Base-by-base conservation (phyloP, 805 yeast genomes). In the Hanseniaspora mollemarum region DNA sequence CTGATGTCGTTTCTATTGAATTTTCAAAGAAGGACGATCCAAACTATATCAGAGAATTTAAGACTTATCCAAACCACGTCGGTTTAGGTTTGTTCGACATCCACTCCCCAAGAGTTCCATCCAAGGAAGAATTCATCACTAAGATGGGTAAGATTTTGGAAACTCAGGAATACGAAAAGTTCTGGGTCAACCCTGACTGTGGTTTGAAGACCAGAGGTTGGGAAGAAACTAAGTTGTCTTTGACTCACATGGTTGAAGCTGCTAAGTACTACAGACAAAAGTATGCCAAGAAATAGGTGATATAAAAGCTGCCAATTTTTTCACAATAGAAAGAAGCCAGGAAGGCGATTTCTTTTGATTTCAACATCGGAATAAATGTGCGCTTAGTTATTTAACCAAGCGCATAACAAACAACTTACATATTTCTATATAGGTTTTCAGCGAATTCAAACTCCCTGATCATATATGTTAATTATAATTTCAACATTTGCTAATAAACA, bases 161-260 rank as follows among this genome's bases (percentile, higher is more conserved):
- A 77, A 92, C 85, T 55, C 90, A 90, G 79, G 96, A 96, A 70
- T 94, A 92, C 68, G 86, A 85, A 72, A 90, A 88, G 74, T 85
- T 92, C 81, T 92, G 98, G 98, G 94, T 92, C 69, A 92, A 92
- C 94, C 98, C 98, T 67, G 98, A 92, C 78, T 92, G 98, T 81
- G 98, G 98, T 81, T 81, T 92, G 73, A 92, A 92, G 85, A 92
- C 98, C 71, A 88, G 98, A 83, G 95, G 95, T 64, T 92, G 98
- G 98, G 87, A 84, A 63, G 98, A 92, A 80, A 86, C 90, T 64
- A 87, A 75, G 69, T 87, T 81, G 67, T 87, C 94, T 66, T 82
- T 92, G 73, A 85, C 94, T 71, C 85, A 92, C 76, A 92, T 92
- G 98, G 97, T 92, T 70, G 92, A 84, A 61, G 97, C 98, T 67